phyloP scores from a whole-genome alignment of 2,329 filamentous ascomycete genomes.

The Aspergillus uvarum region DNA sequence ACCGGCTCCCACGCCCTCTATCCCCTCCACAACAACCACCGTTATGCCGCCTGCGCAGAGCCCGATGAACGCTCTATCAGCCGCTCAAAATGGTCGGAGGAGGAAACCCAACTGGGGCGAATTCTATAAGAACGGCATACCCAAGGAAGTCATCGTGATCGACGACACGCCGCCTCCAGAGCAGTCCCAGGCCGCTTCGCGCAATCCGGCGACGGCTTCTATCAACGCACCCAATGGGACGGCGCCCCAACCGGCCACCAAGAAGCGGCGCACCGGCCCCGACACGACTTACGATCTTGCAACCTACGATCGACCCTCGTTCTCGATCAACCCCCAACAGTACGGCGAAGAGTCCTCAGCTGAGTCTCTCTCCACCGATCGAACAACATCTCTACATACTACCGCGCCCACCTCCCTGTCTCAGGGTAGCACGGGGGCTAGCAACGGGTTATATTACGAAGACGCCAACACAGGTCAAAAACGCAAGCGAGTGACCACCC shows the following conservation, averaged over 20 bases:
- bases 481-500: constrained; percentile 73
- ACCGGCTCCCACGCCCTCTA: constrained; percentile 26
- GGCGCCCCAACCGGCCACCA: constrained; percentile 52
- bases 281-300: constrained; percentile 65
- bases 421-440: constrained; percentile 50
- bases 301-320: constrained; percentile 69
- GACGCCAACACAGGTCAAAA: constrained; percentile 77
- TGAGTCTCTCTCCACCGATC: constrained; percentile 76
- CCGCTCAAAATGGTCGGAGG: constrained; percentile 49
- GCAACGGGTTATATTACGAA: constrained; percentile 63
- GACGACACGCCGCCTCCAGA: constrained; percentile 61
- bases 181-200: constrained; percentile 24
- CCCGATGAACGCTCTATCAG: constrained; percentile 37
- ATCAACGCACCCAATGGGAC: constrained; percentile 29
- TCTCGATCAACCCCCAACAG: constrained; percentile 72
- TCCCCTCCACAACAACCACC: constrained; percentile 36
- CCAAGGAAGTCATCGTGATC: constrained; percentile 83
- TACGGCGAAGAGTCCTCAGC: constrained; percentile 65
- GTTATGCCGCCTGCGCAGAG: constrained; percentile 41
- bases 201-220: constrained; percentile 23
- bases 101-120: constrained; percentile 72
- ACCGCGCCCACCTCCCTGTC: constrained; percentile 88
- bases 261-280: constrained; percentile 70
- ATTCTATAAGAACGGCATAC: constrained; percentile 80
- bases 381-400: constrained; percentile 79